Evolutionary conservation across 495 filamentous ascomycete species (phyloP).

Genomic region (Cercophora scortea): DNA sequence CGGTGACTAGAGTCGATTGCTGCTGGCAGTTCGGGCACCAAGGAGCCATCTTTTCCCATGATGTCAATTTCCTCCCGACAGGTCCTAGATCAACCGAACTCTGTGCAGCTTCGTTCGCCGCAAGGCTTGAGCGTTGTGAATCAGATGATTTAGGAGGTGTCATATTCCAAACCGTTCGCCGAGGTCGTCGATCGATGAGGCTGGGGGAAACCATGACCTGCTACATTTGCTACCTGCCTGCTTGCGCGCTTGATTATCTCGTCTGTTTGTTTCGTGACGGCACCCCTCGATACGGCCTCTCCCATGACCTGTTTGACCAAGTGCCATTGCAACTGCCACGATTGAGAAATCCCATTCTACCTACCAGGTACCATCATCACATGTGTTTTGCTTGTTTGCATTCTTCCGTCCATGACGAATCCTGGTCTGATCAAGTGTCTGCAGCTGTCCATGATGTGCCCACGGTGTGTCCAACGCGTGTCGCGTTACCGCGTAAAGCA

Average conservation of each 20-base stretch:
- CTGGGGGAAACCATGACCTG: slow-evolving; percentile 77
- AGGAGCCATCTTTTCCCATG: slow-evolving; percentile 69
- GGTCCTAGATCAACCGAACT: slow-evolving; percentile 68
- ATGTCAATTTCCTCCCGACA: slow-evolving; percentile 92
- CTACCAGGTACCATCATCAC: too few relatives aligned
- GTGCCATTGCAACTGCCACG: too few relatives aligned
- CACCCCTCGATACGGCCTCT: background rate
- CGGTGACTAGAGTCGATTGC: slow-evolving; percentile 62
- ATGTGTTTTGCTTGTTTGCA: too few relatives aligned
- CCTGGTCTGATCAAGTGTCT: too few relatives aligned
- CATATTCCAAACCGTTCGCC: slow-evolving; percentile 83
- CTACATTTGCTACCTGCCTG: background rate
- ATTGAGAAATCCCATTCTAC: too few relatives aligned
- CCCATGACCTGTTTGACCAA: background rate
- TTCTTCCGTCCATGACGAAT: too few relatives aligned
- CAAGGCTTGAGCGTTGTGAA: slow-evolving; percentile 42
- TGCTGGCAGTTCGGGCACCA: slow-evolving; percentile 73
- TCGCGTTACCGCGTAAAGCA: too few relatives aligned
- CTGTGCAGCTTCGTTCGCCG: slow-evolving; percentile 59
- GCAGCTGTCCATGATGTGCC: too few relatives aligned
- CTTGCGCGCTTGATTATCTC: background rate
- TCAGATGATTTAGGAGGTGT: slow-evolving; percentile 51
- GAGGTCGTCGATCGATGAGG: slow-evolving; percentile 77
- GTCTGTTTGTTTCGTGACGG: background rate
- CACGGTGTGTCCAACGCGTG: too few relatives aligned